These are phyloP conservation scores for Leptographium galeiforme DNA, from an alignment of 2,329 filamentous ascomycete species.

Conservation along the genomic window DNA sequence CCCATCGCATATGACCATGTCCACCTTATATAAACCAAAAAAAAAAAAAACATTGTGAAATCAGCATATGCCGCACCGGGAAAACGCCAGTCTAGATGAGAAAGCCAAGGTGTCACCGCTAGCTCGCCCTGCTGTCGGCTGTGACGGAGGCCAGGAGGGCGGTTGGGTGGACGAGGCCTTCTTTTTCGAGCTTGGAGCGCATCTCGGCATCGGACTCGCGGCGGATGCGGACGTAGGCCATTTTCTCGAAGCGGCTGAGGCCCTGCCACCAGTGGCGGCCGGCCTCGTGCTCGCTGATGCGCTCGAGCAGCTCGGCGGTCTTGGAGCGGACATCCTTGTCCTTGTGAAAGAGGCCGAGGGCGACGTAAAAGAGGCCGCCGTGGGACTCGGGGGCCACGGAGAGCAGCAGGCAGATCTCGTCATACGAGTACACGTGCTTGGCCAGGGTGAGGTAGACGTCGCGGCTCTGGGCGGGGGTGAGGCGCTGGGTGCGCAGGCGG, in stretches of 20 bases:
- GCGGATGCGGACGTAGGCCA: constrained; percentile 70
- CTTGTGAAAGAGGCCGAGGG: constrained; percentile 83
- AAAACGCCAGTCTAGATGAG: too few relatives aligned
- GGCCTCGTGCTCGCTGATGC: constrained; percentile 75
- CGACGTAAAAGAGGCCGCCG: constrained; percentile 80
- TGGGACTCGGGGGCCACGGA: constrained; percentile 74
- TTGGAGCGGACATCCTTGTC: constrained; percentile 64
- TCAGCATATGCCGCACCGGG: too few relatives aligned
- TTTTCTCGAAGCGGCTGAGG: constrained; percentile 75
- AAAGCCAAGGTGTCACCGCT: too few relatives aligned
- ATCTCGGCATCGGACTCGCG: constrained; percentile 46
- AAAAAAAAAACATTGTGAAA: too few relatives aligned
- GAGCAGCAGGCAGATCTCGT: constrained; percentile 73
- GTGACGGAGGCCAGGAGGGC: not conserved
- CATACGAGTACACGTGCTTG: constrained; percentile 63
- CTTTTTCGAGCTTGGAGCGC: constrained; percentile 31
- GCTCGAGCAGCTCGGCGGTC: constrained; percentile 67
- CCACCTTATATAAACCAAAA: not conserved
- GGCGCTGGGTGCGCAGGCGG: constrained; percentile 67
- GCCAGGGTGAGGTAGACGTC: constrained; percentile 77
- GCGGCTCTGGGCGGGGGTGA: constrained; percentile 61
- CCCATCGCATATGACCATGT: not conserved
- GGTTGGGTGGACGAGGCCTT: constrained; percentile 19
- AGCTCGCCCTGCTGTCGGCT: too few relatives aligned
- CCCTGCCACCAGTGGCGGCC: constrained; percentile 86